phyloP scores from a whole-genome alignment of 2,329 filamentous ascomycete species.

The Metarhizium rileyi region DNA sequence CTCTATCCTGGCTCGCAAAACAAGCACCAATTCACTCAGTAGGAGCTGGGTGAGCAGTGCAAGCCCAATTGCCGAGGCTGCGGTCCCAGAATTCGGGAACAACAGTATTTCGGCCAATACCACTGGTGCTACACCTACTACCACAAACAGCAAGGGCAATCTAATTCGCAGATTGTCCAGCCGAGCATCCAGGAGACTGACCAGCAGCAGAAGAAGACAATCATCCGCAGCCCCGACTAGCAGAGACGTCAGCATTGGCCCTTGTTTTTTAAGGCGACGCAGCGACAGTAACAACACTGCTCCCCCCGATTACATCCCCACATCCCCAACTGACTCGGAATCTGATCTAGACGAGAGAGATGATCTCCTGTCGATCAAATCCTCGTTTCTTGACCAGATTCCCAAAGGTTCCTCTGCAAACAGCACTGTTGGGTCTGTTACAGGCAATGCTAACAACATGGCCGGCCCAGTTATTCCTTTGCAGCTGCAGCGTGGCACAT shows the following conservation, averaged over 20 bases:
- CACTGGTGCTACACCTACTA: slow-evolving; percentile 4
- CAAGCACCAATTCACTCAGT: slow-evolving; percentile 53
- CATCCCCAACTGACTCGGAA: slow-evolving; percentile 40
- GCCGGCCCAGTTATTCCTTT: slow-evolving; percentile 67
- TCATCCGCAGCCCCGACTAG: slow-evolving; percentile 69
- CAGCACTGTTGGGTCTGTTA: slow-evolving; percentile 37
- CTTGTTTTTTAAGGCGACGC: slow-evolving; percentile 74
- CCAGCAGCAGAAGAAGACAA: slow-evolving; percentile 55
- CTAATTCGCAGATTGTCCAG: slow-evolving; percentile 82
- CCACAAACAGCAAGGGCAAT: slow-evolving; percentile 23
- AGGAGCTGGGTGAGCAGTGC: slow-evolving; percentile 48
- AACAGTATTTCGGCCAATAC: slow-evolving; percentile 6
- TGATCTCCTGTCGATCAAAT: slow-evolving; percentile 28
- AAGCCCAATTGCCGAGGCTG: slow-evolving; percentile 41
- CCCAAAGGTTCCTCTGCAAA: slow-evolving; percentile 37
- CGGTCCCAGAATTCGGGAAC: slow-evolving; percentile 13
- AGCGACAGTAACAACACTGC: slow-evolving; percentile 79
- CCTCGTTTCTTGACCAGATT: slow-evolving; percentile 32
- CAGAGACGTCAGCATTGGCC: slow-evolving; percentile 81
- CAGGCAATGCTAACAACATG: slow-evolving; percentile 31
- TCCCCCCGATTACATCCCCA: slow-evolving; percentile 36
- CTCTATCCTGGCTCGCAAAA: slow-evolving; percentile 51
- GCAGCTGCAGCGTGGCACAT: slow-evolving; percentile 67
- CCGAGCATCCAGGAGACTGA: slow-evolving; percentile 59
- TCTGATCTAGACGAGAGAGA: slow-evolving; percentile 45